phyloP scores from a whole-genome alignment of 106 monocot species.

The Dendrobium nobile region DNA sequence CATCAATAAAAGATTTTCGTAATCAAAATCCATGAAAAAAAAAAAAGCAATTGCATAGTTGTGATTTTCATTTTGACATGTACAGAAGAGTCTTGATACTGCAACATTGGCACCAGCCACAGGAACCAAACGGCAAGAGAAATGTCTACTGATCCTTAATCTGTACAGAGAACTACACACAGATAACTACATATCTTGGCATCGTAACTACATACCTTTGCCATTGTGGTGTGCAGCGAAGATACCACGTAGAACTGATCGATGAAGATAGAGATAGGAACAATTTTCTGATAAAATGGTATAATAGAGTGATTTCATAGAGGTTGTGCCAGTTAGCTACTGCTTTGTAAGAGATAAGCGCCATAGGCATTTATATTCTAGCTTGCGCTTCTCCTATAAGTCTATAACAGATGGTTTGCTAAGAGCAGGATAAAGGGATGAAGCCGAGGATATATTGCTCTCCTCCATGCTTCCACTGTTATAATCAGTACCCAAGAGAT shows the following conservation, averaged over 20 bases:
- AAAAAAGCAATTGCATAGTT: background rate
- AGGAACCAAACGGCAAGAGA: background rate
- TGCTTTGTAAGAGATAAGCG: background rate
- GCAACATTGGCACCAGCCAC: background rate
- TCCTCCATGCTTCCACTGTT: background rate
- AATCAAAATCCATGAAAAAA: background rate
- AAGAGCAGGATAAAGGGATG: background rate
- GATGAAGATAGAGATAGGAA: too few relatives aligned
- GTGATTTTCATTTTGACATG: background rate
- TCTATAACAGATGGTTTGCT: background rate
- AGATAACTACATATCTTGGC: too few relatives aligned
- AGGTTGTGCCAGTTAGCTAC: background rate
- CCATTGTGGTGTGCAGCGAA: background rate
- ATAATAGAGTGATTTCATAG: background rate
- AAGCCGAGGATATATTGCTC: too few relatives aligned
- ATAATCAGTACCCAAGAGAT: background rate
- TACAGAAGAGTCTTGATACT: background rate
- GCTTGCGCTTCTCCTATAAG: background rate
- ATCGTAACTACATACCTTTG: background rate
- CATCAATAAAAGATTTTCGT: background rate
- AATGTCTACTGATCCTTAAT: background rate
- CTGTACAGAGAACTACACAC: background rate
- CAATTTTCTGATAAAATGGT: too few relatives aligned
- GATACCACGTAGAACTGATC: background rate
- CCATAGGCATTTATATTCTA: background rate